Conservation (phyloP, 1,139 yeast genomes). For the Zygoascus meyerae region DNA sequence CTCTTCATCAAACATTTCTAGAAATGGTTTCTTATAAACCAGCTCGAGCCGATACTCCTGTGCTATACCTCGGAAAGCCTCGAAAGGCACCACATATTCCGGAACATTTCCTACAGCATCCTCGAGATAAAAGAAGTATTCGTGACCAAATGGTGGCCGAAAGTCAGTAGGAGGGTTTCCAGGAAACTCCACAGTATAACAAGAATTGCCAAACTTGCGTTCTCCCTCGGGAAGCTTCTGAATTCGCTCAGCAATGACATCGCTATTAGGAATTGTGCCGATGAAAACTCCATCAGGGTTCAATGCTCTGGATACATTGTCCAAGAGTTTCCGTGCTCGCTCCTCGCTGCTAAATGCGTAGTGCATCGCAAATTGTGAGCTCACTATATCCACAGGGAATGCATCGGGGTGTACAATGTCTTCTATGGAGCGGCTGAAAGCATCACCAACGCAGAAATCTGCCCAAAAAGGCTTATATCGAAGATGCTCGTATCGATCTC, state of each 20-base stretch:
- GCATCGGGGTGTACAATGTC: conserved; percentile 65
- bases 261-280: conserved; percentile 93
- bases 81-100: conserved; percentile 96
- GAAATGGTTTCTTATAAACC: conserved; percentile 68
- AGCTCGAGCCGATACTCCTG: conserved; percentile 76
- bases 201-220: conserved; percentile 70
- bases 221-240: conserved; percentile 21
- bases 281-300: conserved; percentile 79
- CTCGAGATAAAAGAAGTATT: conserved; percentile 70
- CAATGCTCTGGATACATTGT: conserved; percentile 70
- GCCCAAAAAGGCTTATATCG: conserved; percentile 55
- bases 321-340: conserved; percentile 64
- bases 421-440: conserved; percentile 66
- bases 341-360: conserved; percentile 88
- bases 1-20: conserved; percentile 76
- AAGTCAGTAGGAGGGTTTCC: conserved; percentile 69
- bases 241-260: conserved; percentile 65
- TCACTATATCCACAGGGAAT: conserved; percentile 82
- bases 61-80: conserved; percentile 72
- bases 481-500: conserved; percentile 59
- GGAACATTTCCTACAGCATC: conserved; percentile 98
- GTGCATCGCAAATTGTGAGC: conserved; percentile 88
- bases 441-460: conserved; percentile 85
- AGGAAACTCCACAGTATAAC: conserved; percentile 75
- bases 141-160: conserved; percentile 74